Percentiles rank a stretch among this genome's conserved stretches.
Evolutionary conservation across 2,329 filamentous ascomycete species (phyloP).

Genomic region (Calonectria hawksworthii): DNA sequence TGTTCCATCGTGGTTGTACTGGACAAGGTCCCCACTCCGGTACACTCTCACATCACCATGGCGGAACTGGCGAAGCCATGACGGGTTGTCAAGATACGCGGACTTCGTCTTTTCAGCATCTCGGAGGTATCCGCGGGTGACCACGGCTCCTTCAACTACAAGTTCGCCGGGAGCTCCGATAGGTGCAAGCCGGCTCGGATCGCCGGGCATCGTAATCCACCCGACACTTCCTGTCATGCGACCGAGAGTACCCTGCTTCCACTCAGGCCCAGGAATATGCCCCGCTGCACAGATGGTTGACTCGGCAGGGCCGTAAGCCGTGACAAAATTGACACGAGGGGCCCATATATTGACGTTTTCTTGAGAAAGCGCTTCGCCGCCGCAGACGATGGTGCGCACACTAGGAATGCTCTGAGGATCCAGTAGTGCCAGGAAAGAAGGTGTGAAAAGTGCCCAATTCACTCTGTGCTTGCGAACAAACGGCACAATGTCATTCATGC

Average conservation of each 20-base stretch:
- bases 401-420: not conserved
- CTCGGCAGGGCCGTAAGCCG: not conserved
- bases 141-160: not conserved
- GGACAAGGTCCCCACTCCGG: conserved; percentile 2
- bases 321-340: not conserved
- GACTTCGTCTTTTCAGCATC: not conserved
- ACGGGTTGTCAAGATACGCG: not conserved
- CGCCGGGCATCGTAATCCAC: not conserved
- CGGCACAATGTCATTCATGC: not conserved
- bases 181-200: not conserved
- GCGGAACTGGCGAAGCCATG: not conserved
- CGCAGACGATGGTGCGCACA: not conserved
- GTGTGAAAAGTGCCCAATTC: not conserved
- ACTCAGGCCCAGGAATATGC: not conserved
- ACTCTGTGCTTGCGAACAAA: not conserved
- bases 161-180: not conserved
- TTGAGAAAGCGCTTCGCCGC: not conserved
- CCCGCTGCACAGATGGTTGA: not conserved
- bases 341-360: not conserved
- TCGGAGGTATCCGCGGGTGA: not conserved
- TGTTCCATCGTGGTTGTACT: not conserved
- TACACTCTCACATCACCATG: not conserved
- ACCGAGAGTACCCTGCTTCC: not conserved
- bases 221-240: not conserved
- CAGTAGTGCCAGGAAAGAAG: not conserved